phyloP scores from a whole-genome alignment of 495 filamentous ascomycete genomes.

The Penicillium maclennaniae region DNA sequence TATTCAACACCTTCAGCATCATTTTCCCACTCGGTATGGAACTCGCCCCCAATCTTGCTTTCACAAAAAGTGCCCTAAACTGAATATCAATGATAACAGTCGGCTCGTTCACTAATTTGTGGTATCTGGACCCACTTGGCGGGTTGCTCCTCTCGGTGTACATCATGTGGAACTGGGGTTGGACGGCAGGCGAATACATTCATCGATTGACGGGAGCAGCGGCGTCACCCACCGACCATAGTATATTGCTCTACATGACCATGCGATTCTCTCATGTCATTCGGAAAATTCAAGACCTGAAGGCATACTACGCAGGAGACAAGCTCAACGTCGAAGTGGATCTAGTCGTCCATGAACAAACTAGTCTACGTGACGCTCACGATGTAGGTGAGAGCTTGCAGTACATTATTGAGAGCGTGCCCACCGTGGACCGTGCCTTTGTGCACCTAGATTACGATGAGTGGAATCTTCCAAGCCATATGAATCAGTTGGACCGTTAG shows the following conservation, averaged over 20 bases:
- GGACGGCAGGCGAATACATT: conserved; percentile 74
- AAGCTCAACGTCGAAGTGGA: conserved; percentile 84
- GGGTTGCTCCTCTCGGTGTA: conserved; percentile 75
- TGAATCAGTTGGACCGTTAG: conserved; percentile 56
- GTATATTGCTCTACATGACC: conserved; percentile 82
- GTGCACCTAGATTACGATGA: conserved; percentile 81
- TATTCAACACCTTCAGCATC: conserved; percentile 92
- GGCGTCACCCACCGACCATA: conserved; percentile 74
- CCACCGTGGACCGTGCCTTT: conserved; percentile 64
- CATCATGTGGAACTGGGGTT: conserved; percentile 83
- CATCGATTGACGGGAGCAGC: conserved; percentile 77
- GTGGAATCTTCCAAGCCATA: conserved; percentile 81
- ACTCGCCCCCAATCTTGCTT: background rate
- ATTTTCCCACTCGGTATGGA: conserved; percentile 42
- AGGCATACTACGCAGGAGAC: conserved; percentile 87
- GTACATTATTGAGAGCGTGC: conserved; percentile 86
- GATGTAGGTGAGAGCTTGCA: conserved; percentile 86
- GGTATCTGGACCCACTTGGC: conserved; percentile 85
- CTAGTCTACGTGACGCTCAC: conserved; percentile 77
- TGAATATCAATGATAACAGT: conserved; percentile 38
- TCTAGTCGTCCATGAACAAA: conserved; percentile 77
- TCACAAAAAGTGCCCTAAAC: background rate
- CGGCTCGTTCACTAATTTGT: conserved; percentile 70
- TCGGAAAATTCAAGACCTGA: conserved; percentile 78
- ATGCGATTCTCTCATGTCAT: conserved; percentile 93